Conservation (phyloP, 2,329 filamentous ascomycete species). For the Salinomyces thailandicus region DNA sequence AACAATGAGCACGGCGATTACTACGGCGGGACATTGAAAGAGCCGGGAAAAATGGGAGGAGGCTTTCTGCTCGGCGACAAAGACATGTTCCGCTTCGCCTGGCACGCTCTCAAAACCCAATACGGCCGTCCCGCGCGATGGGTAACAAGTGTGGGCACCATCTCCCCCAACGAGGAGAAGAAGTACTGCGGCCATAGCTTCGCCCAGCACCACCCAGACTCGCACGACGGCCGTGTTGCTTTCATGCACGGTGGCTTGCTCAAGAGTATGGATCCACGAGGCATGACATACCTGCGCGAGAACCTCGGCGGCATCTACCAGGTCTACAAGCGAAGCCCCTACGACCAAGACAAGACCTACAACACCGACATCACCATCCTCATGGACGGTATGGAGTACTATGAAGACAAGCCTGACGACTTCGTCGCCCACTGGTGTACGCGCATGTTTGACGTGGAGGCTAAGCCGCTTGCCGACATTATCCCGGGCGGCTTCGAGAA, state of each 20-base stretch:
- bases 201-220: constrained; percentile 26
- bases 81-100: constrained; percentile 28
- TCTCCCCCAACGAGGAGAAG: constrained; percentile 3
- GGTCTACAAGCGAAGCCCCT: constrained; percentile 18
- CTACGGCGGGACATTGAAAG: too few species aligned
- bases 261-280: constrained; percentile 20
- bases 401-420: constrained; percentile 1
- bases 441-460: constrained; percentile 14
- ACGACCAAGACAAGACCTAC: neutral
- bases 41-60: too few species aligned
- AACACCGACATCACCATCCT: neutral
- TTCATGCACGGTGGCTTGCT: constrained; percentile 27
- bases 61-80: constrained; percentile 29
- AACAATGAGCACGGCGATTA: constrained; percentile 10
- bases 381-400: neutral
- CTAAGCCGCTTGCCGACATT: constrained; percentile 16
- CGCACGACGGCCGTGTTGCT: constrained; percentile 13
- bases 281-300: constrained; percentile 20
- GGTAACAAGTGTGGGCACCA: constrained; percentile 24
- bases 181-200: constrained; percentile 28
- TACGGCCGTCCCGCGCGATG: constrained; percentile 23
- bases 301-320: constrained; percentile 21
- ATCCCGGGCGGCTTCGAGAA: constrained; percentile 12
- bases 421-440: constrained; percentile 8
- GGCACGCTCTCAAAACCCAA: constrained; percentile 26